Evolutionary conservation across 2,329 filamentous ascomycete species (phyloP).

Genomic region (Cordyceps fumosorosea): DNA sequence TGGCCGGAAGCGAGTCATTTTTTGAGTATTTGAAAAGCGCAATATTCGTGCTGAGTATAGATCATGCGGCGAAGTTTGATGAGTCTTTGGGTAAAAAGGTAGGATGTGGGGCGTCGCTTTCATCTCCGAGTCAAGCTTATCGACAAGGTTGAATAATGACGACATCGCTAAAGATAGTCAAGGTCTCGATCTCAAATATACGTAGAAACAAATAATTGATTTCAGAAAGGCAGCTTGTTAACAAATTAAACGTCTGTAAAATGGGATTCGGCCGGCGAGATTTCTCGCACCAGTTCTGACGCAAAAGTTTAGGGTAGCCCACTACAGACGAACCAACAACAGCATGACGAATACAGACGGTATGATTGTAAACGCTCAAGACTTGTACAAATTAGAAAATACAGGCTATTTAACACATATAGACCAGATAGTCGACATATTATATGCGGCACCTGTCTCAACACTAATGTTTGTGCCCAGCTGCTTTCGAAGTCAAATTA

Average conservation of each 20-base stretch:
- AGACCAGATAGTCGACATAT: background rate
- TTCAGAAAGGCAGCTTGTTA: background rate
- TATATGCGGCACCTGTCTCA: background rate
- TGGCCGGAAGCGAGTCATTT: constrained; percentile 88
- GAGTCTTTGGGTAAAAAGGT: background rate
- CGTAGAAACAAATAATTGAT: background rate
- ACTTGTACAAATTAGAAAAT: constrained; percentile 3
- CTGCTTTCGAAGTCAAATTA: background rate
- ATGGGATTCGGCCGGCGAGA: background rate
- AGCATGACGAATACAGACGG: background rate
- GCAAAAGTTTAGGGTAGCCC: background rate
- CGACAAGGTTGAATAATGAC: constrained; percentile 1
- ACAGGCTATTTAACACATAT: background rate
- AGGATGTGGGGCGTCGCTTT: background rate
- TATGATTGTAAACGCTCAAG: background rate
- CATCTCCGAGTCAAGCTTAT: background rate
- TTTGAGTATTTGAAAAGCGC: constrained; percentile 1
- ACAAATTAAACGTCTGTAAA: background rate
- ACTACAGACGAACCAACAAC: background rate
- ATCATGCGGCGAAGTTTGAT: background rate
- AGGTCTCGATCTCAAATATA: background rate
- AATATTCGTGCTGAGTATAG: background rate
- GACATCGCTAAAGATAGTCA: background rate
- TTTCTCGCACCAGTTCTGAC: background rate
- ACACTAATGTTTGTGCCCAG: background rate